Percentiles rank a stretch among this genome's conserved stretches.
phyloP scores from a whole-genome alignment of 192 early-diverging fungal species.

The Mortierella antarctica region DNA sequence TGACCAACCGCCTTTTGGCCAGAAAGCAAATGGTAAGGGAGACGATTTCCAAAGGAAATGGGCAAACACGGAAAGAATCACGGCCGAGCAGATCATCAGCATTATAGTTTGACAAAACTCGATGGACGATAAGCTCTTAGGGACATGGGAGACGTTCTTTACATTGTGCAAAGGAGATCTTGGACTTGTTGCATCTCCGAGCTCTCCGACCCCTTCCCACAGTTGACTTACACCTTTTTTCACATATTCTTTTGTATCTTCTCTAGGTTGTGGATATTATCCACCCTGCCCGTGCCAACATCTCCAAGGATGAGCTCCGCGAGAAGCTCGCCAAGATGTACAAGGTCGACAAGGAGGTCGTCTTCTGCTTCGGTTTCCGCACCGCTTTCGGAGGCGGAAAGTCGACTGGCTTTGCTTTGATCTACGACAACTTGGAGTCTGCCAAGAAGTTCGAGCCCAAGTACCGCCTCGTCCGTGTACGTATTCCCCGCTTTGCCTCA shows the following conservation, averaged over 20 bases:
- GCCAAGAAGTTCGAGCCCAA: constrained; percentile 99
- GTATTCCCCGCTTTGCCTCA: constrained; percentile 11
- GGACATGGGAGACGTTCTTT: too few species aligned
- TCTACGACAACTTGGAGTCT: constrained; percentile 95
- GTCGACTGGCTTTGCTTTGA: constrained; percentile 93
- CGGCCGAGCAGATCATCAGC: constrained; percentile 71
- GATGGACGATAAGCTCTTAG: too few species aligned
- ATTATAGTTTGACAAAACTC: too few species aligned
- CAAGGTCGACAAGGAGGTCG: constrained; percentile 89
- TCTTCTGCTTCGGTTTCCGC: constrained; percentile 96
- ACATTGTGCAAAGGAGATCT: too few species aligned
- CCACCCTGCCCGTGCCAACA: constrained; percentile 93
- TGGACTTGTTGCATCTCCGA: too few species aligned
- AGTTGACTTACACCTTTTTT: too few species aligned
- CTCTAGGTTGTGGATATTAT: constrained; percentile 89
- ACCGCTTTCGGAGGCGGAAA: constrained; percentile 98
- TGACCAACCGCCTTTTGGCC: constrained; percentile 97
- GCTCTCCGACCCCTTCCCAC: too few species aligned
- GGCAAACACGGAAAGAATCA: constrained; percentile 4
- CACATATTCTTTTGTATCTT: constrained; percentile 59
- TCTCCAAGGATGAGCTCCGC: constrained; percentile 92
- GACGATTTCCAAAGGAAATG: constrained; percentile 7
- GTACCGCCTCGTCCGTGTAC: constrained; percentile 89
- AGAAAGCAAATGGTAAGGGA: constrained; percentile 93
- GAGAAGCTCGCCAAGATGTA: constrained; percentile 96